Evolutionary conservation across 164 flowering plant species (phyloP).

Genomic region (Cinnamomum chago): DNA sequence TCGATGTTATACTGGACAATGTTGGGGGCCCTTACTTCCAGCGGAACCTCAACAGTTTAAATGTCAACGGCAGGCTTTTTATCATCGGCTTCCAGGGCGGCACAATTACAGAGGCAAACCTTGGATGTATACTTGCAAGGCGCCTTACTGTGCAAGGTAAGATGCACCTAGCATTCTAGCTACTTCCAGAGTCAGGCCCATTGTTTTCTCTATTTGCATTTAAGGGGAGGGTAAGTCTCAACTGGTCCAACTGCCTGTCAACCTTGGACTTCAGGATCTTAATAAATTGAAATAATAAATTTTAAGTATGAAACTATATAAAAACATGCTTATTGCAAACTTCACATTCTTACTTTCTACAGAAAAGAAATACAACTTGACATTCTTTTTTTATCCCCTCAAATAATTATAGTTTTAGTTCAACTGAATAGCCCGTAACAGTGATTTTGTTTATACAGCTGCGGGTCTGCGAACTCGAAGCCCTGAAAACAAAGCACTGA

Average conservation of each 20-base stretch:
- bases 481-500: slow-evolving; percentile 62
- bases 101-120: slow-evolving; percentile 48
- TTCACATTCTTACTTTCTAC: too few relatives aligned
- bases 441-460: slow-evolving; percentile 31
- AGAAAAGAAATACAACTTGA: too few relatives aligned
- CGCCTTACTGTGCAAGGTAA: slow-evolving; percentile 94
- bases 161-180: not conserved
- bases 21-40: slow-evolving; percentile 78
- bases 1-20: slow-evolving; percentile 86
- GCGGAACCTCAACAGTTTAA: slow-evolving; percentile 69
- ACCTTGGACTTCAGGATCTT: too few relatives aligned
- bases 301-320: too few relatives aligned
- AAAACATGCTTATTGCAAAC: too few relatives aligned
- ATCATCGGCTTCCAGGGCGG: slow-evolving; percentile 76
- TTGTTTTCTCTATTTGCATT: not conserved
- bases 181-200: not conserved
- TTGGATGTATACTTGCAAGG: slow-evolving; percentile 49
- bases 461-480: slow-evolving; percentile 72
- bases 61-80: slow-evolving; percentile 81
- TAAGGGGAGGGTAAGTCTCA: too few relatives aligned
- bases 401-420: too few relatives aligned
- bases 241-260: too few relatives aligned
- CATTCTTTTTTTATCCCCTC: too few relatives aligned
- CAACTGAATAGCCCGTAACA: too few relatives aligned
- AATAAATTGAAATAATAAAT: too few relatives aligned